Evolutionary conservation across 768 basidiomycete species (phyloP).

Genomic region (Tulasnella sp.): DNA sequence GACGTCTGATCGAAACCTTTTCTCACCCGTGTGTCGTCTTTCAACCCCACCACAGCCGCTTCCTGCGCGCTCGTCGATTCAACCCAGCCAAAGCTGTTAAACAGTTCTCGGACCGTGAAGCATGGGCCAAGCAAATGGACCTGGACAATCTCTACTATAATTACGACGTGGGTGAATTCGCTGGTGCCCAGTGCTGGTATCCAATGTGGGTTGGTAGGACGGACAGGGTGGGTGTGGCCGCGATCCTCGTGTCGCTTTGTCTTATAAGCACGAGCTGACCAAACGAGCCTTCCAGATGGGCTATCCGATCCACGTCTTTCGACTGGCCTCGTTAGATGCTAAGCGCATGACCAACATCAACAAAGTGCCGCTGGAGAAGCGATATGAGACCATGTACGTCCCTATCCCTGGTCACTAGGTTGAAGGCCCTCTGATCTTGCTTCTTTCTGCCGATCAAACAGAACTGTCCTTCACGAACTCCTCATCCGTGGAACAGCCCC

Average conservation of each 20-base stretch:
- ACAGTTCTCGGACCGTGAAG: slow-evolving; percentile 69
- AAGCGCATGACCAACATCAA: slow-evolving; percentile 62
- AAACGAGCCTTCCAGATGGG: slow-evolving; percentile 53
- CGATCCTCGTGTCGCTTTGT: neutral
- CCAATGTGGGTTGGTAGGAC: slow-evolving; percentile 80
- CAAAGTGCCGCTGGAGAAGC: slow-evolving; percentile 55
- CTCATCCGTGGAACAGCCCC: slow-evolving; percentile 48
- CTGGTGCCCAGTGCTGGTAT: slow-evolving; percentile 64
- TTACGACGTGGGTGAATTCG: slow-evolving; percentile 64
- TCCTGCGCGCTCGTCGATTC: slow-evolving; percentile 77
- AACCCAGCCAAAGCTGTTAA: slow-evolving; percentile 63
- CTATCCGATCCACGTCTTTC: slow-evolving; percentile 75
- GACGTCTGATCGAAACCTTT: neutral
- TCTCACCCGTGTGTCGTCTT: neutral
- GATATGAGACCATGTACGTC: slow-evolving; percentile 72
- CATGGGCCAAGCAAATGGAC: slow-evolving; percentile 66
- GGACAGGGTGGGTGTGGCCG: slow-evolving; percentile 59
- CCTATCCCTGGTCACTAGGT: slow-evolving; percentile 9
- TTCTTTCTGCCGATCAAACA: slow-evolving; percentile 40
- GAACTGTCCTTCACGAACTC: slow-evolving; percentile 66
- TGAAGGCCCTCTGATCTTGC: neutral
- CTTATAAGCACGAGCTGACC: neutral
- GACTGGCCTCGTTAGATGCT: slow-evolving; percentile 60
- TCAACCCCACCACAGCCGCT: slow-evolving; percentile 56
- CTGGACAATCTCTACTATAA: slow-evolving; percentile 65